Percentiles rank a stretch among this genome's conserved stretches.
These are phyloP conservation scores for Boletus edulis DNA, from an alignment of 768 basidiomycete genomes.

Conservation along the genomic window DNA sequence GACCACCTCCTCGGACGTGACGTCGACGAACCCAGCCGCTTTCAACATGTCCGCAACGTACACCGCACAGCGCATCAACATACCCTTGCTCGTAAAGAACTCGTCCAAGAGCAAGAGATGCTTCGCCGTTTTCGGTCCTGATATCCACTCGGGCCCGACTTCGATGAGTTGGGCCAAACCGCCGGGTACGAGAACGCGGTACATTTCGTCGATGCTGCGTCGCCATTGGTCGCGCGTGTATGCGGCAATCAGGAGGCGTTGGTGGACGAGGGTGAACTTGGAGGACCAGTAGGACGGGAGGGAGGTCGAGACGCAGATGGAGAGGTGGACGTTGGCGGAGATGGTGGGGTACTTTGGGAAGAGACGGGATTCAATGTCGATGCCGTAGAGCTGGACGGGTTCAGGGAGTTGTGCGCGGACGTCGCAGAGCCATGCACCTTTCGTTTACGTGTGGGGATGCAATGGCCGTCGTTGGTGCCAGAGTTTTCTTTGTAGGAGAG, in stretches of 20 bases:
- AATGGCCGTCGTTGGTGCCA: neutral
- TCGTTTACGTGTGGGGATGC: no score
- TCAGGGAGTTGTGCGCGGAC: slow-evolving; percentile 11
- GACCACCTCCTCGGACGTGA: slow-evolving; percentile 14
- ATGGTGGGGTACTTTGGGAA: slow-evolving; percentile 8
- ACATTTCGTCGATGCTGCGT: slow-evolving; percentile 23
- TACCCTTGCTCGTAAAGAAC: slow-evolving; percentile 4
- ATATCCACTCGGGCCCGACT: slow-evolving; percentile 13
- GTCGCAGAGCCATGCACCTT: slow-evolving; percentile 26
- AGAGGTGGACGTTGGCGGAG: slow-evolving; percentile 19
- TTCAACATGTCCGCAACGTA: slow-evolving; percentile 22
- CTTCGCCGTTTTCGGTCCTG: slow-evolving; percentile 11
- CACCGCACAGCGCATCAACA: slow-evolving; percentile 7
- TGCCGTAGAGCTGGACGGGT: slow-evolving; percentile 20
- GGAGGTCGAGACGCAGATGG: slow-evolving; percentile 21
- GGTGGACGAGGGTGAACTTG: slow-evolving; percentile 32
- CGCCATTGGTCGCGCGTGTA: slow-evolving; percentile 31
- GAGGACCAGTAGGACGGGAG: slow-evolving; percentile 31
- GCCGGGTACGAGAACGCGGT: slow-evolving; percentile 31
- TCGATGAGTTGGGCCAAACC: slow-evolving; percentile 35
- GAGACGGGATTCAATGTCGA: slow-evolving; percentile 26
- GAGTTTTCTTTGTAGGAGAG: neutral
- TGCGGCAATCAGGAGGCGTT: slow-evolving; percentile 31
- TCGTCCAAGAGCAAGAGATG: slow-evolving; percentile 10
- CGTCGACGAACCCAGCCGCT: slow-evolving; percentile 14